Evolutionary conservation across 2,329 filamentous ascomycete species (phyloP).

Genomic region (Emergomyces pasteurianus): DNA sequence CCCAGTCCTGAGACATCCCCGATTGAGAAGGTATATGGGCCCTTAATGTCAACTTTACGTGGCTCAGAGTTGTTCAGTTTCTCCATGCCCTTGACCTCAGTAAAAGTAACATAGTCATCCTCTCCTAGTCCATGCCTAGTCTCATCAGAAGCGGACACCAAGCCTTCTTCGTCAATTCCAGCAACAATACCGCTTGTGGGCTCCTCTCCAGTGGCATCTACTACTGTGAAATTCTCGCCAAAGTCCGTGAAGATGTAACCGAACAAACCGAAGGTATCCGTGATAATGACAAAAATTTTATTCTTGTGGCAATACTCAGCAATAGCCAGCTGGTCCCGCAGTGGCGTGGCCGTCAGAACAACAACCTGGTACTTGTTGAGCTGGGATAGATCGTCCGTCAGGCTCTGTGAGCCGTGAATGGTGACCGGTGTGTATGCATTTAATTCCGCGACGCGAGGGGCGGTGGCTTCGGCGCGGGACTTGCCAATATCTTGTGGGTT

Average conservation of each 20-base stretch:
- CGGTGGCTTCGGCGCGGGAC: constrained; percentile 74
- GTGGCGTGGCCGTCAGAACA: constrained; percentile 72
- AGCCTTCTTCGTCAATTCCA: constrained; percentile 73
- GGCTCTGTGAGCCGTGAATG: constrained; percentile 52
- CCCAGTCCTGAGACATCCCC: constrained; percentile 82
- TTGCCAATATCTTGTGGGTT: constrained; percentile 80
- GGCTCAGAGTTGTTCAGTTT: constrained; percentile 70
- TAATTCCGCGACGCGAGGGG: constrained; percentile 80
- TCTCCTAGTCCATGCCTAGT: constrained; percentile 91
- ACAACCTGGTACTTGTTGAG: constrained; percentile 88
- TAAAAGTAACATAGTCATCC: constrained; percentile 91
- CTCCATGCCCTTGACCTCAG: constrained; percentile 87
- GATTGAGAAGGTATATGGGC: constrained; percentile 94
- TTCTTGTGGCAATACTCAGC: constrained; percentile 91
- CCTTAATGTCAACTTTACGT: constrained; percentile 85
- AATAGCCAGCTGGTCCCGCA: constrained; percentile 70
- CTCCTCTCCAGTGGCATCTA: constrained; percentile 83
- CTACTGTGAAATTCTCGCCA: constrained; percentile 81
- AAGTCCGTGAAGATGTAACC: constrained; percentile 97
- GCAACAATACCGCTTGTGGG: constrained; percentile 80
- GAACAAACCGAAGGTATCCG: constrained; percentile 88
- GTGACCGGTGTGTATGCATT: constrained; percentile 92
- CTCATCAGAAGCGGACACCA: constrained; percentile 90
- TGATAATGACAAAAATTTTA: constrained; percentile 77
- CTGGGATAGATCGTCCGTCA: constrained; percentile 64